phyloP scores from a whole-genome alignment of 805 yeast species.

The Millerozyma acaciae region DNA sequence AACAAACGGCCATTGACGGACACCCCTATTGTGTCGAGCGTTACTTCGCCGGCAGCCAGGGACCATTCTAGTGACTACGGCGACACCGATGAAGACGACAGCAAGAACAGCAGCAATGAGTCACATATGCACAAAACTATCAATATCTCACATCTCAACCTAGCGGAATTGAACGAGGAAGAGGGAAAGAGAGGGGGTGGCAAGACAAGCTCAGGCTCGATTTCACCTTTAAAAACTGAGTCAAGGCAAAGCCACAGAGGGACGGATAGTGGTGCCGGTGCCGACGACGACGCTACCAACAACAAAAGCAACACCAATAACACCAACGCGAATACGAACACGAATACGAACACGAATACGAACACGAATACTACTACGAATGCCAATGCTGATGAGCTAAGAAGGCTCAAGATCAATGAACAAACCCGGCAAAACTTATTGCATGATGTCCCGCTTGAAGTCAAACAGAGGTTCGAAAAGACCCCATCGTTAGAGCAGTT shows the following conservation, averaged over 20 bases:
- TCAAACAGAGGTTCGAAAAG: constrained; percentile 35
- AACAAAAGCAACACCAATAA: background rate
- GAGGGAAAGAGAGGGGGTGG: constrained; percentile 2
- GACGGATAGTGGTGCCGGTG: background rate
- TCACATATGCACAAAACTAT: constrained; percentile 14
- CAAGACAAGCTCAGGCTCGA: constrained; percentile 7
- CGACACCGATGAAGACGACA: constrained; percentile 12
- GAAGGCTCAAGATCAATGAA: constrained; percentile 9
- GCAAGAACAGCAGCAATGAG: constrained; percentile 3
- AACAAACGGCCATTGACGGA: constrained; percentile 71
- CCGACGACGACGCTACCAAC: background rate
- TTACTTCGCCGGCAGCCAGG: constrained; percentile 48
- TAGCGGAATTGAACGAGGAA: constrained; percentile 27
- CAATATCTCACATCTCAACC: constrained; percentile 39
- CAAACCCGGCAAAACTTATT: constrained; percentile 29
- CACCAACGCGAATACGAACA: background rate
- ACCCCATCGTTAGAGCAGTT: constrained; percentile 40
- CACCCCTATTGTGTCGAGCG: constrained; percentile 61
- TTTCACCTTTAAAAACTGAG: constrained; percentile 11
- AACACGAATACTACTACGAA: too few species aligned
- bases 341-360: too few species aligned
- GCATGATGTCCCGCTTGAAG: constrained; percentile 30
- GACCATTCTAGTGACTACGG: constrained; percentile 30
- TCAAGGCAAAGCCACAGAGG: background rate
- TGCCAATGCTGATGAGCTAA: constrained; percentile 1